phyloP scores from a whole-genome alignment of 345 rosid genomes.

The Anastatica hierochuntica region DNA sequence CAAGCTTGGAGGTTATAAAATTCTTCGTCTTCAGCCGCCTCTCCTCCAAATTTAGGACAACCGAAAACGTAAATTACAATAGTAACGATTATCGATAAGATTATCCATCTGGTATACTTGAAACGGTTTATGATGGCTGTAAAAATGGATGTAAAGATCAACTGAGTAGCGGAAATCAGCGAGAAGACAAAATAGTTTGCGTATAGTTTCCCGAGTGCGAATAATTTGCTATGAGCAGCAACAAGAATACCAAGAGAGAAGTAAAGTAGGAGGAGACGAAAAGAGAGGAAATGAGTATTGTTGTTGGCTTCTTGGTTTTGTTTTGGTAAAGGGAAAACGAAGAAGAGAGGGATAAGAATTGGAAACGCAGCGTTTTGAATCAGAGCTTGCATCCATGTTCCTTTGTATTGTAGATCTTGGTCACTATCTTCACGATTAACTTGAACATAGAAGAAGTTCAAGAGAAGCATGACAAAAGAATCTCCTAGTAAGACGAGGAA shows the following conservation, averaged over 20 bases:
- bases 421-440: background rate
- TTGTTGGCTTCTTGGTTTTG: background rate
- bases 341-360: slow-evolving; percentile 9
- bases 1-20: slow-evolving; percentile 1
- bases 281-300: background rate
- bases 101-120: slow-evolving; percentile 31
- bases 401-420: slow-evolving; percentile 11
- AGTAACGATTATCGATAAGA: slow-evolving; percentile 26
- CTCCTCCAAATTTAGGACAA: background rate
- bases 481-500: slow-evolving; percentile 11
- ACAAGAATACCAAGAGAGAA: slow-evolving; percentile 27
- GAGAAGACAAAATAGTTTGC: slow-evolving; percentile 25
- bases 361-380: slow-evolving; percentile 22
- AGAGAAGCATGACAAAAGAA: slow-evolving; percentile 10
- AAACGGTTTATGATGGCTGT: slow-evolving; percentile 30
- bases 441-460: slow-evolving; percentile 13
- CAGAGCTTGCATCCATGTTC: slow-evolving; percentile 19
- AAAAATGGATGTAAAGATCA: slow-evolving; percentile 31
- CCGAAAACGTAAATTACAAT: background rate
- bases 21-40: slow-evolving; percentile 4
- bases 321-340: slow-evolving; percentile 13
- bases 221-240: slow-evolving; percentile 22
- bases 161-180: slow-evolving; percentile 26
- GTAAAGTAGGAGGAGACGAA: slow-evolving; percentile 14
- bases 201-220: slow-evolving; percentile 17